Percentiles rank a stretch among this genome's conserved stretches.
Evolutionary conservation across 192 early-diverging fungal genomes (phyloP).

Genomic region (Backusella westeae): DNA sequence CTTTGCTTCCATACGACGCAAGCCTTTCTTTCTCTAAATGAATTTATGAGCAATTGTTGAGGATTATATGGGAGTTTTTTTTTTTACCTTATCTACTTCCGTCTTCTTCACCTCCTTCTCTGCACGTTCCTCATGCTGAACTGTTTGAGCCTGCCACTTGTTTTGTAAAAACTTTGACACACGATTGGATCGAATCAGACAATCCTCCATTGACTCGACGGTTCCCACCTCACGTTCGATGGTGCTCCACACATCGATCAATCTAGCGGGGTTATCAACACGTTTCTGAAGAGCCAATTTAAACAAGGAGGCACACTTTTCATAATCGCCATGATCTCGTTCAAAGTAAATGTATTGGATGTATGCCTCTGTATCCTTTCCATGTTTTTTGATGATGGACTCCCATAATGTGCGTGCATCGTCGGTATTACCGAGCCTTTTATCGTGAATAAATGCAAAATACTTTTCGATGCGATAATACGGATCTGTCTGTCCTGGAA

Average conservation of each 20-base stretch:
- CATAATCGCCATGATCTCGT: conserved; percentile 25
- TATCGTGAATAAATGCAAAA: conserved; percentile 35
- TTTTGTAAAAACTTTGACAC: conserved; percentile 5
- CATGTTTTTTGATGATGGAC: conserved; percentile 26
- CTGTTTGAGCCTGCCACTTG: conserved; percentile 19
- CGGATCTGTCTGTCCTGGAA: conserved; percentile 32
- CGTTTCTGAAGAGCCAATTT: conserved; percentile 28
- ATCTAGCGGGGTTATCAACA: conserved; percentile 38
- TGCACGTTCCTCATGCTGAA: background rate
- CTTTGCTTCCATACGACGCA: conserved; percentile 7
- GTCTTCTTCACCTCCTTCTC: background rate
- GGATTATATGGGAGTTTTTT: no score
- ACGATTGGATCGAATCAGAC: conserved; percentile 20
- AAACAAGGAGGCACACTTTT: conserved; percentile 20
- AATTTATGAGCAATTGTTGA: background rate
- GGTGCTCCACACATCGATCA: conserved; percentile 35
- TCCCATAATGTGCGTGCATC: conserved; percentile 41
- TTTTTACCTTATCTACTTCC: background rate
- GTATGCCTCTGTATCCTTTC: conserved; percentile 34
- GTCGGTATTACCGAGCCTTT: conserved; percentile 16
- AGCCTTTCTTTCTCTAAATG: conserved; percentile 4
- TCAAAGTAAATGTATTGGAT: conserved; percentile 40
- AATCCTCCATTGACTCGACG: conserved; percentile 14
- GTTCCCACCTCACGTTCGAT: conserved; percentile 38
- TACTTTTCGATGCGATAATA: conserved; percentile 43